Base-by-base conservation (phyloP, 2,329 filamentous ascomycete species). In the Sclerotinia glacialis region DNA sequence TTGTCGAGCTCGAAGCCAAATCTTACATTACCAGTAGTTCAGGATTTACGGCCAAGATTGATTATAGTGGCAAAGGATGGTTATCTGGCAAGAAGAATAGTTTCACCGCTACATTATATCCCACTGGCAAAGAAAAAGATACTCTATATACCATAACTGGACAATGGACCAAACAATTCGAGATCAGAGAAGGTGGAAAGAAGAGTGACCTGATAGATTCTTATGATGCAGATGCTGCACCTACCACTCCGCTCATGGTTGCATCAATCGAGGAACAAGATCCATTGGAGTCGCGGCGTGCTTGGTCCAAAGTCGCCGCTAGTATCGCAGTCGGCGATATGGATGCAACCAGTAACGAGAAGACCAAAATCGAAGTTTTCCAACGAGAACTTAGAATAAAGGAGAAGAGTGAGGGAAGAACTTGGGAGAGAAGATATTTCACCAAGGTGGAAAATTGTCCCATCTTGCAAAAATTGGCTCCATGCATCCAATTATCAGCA, bases 61-160 rank as follows among this genome's bases (percentile, higher is more conserved):
- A 97, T 77, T 99, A 97, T 81, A 90, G 87, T 69, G 93, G 94
- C 74, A 94, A 92, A 77, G 94, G 94, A 67, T 99, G 94, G 94
- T 79, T 99, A 12, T 93, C 90, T 55, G 95, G 94, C 71, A 96
- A 96, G 83, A 97, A 97, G 82, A 98, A 98, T 81, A 90, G 85
- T 66, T 92, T 98, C 77, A 86, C 83, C 16, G 94, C 93, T 18
- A 83, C 83, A 31, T 77, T 98, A 67, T 93, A 90, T 79, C 84
- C 82, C 21, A 86, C 91, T 78, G 79, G 87, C 80, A 82, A 83
- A 69, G 92, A 89, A 78, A 90, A 89, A 79, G 89, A 91, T 63
- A 84, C 86, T 68, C 82, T 89, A 59, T 97, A 94, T 82, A 92
- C 88, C n/a, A 83, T 89, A 49, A 88, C 92, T 40, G 95, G 95